These are phyloP conservation scores for Clavaria fumosa DNA, from an alignment of 768 basidiomycete species.

Conservation along the genomic window DNA sequence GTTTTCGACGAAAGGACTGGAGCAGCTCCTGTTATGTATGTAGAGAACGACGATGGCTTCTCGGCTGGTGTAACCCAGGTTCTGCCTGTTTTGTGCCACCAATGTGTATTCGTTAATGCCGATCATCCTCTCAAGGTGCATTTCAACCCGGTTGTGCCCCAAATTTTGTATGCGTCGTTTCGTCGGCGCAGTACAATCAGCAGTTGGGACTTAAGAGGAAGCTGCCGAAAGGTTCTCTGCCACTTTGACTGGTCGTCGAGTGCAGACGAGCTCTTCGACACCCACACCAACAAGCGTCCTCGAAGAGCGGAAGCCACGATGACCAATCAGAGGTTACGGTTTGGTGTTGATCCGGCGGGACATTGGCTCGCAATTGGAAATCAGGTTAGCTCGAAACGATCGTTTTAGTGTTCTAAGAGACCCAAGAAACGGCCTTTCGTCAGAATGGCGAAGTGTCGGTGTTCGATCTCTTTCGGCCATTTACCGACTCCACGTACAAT, in stretches of 20 bases:
- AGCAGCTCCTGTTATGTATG: slow-evolving; percentile 38
- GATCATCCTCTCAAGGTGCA: slow-evolving; percentile 32
- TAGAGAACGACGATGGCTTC: slow-evolving; percentile 32
- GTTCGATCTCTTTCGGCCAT: slow-evolving; percentile 31
- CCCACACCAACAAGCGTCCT: background rate
- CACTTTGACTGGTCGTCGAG: slow-evolving; percentile 8
- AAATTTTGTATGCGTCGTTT: slow-evolving; percentile 67
- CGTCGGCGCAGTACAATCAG: slow-evolving; percentile 48
- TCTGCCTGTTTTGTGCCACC: slow-evolving; percentile 2
- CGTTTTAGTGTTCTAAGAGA: background rate
- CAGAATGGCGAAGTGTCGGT: slow-evolving; percentile 46
- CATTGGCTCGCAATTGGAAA: slow-evolving; percentile 49
- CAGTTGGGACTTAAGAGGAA: slow-evolving; percentile 63
- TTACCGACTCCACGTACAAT: slow-evolving; percentile 6
- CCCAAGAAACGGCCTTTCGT: background rate
- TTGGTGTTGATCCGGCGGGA: slow-evolving; percentile 62
- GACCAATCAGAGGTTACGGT: slow-evolving; percentile 68
- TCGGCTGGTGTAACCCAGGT: slow-evolving; percentile 42
- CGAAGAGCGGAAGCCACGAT: slow-evolving; percentile 3
- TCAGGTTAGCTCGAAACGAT: slow-evolving; percentile 32
- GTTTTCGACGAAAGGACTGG: slow-evolving; percentile 48
- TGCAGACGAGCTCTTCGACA: background rate
- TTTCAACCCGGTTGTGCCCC: slow-evolving; percentile 61
- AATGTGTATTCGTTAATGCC: slow-evolving; percentile 1
- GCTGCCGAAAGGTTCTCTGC: slow-evolving; percentile 26